Evolutionary conservation across 78 protist genomes (phyloP).

Genomic region (Cavenderia fasciculata): DNA sequence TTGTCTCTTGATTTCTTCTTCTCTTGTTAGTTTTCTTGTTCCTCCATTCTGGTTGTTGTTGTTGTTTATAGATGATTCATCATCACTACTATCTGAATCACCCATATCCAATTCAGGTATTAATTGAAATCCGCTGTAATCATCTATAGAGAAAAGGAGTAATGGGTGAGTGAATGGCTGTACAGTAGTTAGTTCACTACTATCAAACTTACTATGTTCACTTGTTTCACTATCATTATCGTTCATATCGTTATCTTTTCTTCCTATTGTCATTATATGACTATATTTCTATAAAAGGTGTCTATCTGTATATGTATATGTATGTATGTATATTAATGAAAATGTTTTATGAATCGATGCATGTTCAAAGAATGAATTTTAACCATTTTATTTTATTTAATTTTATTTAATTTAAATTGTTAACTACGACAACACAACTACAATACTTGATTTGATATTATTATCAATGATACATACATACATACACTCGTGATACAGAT

Average conservation of each 20-base stretch:
- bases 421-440: too few species aligned
- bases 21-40: not conserved
- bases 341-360: too few species aligned
- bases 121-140: conserved; percentile 41
- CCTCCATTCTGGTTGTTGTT: not conserved
- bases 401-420: too few species aligned
- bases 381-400: too few species aligned
- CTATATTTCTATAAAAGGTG: too few species aligned
- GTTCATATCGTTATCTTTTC: not conserved
- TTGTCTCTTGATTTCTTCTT: conserved; percentile 27
- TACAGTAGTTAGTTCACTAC: too few species aligned
- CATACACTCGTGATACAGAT: too few species aligned
- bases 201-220: conserved; percentile 2
- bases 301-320: too few species aligned
- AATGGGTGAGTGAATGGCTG: not conserved
- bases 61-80: not conserved
- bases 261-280: not conserved
- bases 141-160: not conserved
- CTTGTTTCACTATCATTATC: not conserved
- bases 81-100: conserved; percentile 8
- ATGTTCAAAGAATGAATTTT: too few species aligned
- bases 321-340: too few species aligned
- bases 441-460: too few species aligned
- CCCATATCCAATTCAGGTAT: conserved; percentile 44
- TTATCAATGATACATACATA: too few species aligned